Evolutionary conservation across 2,329 filamentous ascomycete genomes (phyloP).

Genomic region (Rhynchosporium agropyri): DNA sequence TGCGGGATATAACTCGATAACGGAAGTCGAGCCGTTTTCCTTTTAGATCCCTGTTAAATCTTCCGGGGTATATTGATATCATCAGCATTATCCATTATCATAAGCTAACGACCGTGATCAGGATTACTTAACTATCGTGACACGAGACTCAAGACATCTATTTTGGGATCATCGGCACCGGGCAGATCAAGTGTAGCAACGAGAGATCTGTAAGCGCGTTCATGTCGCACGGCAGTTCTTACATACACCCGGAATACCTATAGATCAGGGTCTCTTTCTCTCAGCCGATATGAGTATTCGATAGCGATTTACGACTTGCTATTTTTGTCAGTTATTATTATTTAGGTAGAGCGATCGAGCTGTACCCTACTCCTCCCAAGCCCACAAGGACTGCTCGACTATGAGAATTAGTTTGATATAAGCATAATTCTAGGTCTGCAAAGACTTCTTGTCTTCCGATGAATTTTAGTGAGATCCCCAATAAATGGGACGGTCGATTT

Average conservation of each 20-base stretch:
- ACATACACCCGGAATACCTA: constrained; percentile 45
- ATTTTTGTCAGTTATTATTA: too few relatives aligned
- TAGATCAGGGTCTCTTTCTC: constrained; percentile 31
- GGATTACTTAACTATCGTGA: constrained; percentile 29
- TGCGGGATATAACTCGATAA: constrained; percentile 26
- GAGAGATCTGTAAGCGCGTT: constrained; percentile 31
- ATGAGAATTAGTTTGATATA: too few relatives aligned
- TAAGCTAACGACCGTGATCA: constrained; percentile 30
- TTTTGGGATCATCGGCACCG: constrained; percentile 28
- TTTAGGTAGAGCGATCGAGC: too few relatives aligned
- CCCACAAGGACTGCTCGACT: too few relatives aligned
- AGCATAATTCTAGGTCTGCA: too few relatives aligned
- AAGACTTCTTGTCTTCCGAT: too few relatives aligned
- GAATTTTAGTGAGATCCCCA: too few relatives aligned
- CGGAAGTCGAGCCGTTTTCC: too few relatives aligned
- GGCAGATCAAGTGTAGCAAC: constrained; percentile 26
- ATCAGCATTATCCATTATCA: constrained; percentile 35
- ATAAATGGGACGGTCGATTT: too few relatives aligned
- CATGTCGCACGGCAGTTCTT: constrained; percentile 23
- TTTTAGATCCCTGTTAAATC: constrained; percentile 10
- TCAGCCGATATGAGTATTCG: constrained; percentile 41
- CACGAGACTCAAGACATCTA: constrained; percentile 25
- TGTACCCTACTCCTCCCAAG: too few relatives aligned
- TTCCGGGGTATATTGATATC: constrained; percentile 25
- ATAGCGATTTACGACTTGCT: constrained; percentile 46